Evolutionary conservation across 306 rosid species (phyloP).

Genomic region (Cicer pinnatifidum): DNA sequence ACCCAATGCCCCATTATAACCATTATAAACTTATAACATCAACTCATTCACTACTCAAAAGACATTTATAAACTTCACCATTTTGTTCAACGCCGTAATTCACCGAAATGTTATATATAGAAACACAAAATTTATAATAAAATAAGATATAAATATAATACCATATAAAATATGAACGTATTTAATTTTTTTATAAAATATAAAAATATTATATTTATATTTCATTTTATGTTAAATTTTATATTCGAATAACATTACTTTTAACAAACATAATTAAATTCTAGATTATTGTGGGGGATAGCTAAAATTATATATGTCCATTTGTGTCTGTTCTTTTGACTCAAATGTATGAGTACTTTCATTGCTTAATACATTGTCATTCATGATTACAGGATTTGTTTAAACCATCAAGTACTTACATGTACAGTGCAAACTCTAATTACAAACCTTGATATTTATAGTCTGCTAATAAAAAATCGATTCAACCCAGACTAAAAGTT

Average conservation of each 20-base stretch:
- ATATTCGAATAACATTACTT: too few relatives aligned
- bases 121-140: too few relatives aligned
- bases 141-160: too few relatives aligned
- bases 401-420: background rate
- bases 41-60: background rate
- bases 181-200: too few relatives aligned
- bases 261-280: background rate
- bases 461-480: too few relatives aligned
- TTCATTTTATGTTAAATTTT: too few relatives aligned
- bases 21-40: background rate
- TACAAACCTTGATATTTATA: too few relatives aligned
- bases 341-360: background rate
- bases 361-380: background rate
- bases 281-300: slow-evolving; percentile 42
- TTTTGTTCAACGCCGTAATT: slow-evolving; percentile 1
- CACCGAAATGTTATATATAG: background rate
- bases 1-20: background rate
- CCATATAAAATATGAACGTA: too few relatives aligned
- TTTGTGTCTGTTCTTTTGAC: background rate
- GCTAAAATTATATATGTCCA: slow-evolving; percentile 24
- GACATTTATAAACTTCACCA: slow-evolving; percentile 8
- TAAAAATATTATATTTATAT: too few relatives aligned
- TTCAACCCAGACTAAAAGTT: too few relatives aligned
- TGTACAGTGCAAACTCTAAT: background rate
- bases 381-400: slow-evolving; percentile 1